phyloP scores from a whole-genome alignment of 345 rosid species.

The Mangifera indica region DNA sequence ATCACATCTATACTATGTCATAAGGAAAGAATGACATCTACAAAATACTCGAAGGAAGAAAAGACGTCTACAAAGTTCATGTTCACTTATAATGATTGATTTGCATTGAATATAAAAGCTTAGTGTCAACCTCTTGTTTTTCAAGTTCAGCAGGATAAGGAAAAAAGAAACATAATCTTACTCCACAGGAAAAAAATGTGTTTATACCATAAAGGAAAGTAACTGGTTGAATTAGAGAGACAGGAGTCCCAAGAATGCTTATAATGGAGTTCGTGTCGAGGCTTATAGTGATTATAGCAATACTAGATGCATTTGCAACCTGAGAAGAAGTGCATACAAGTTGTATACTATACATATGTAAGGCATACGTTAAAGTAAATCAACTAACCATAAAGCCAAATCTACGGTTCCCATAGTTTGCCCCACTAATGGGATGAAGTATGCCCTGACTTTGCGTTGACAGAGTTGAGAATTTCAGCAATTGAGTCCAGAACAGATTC shows the following conservation, averaged over 20 bases:
- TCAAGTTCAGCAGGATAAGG: background rate
- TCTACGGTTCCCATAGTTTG: constrained; percentile 60
- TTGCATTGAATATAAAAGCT: background rate
- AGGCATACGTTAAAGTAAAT: background rate
- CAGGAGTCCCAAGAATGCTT: constrained; percentile 71
- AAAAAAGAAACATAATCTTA: background rate
- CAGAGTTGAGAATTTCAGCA: constrained; percentile 47
- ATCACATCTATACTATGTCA: constrained; percentile 20
- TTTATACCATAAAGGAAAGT: constrained; percentile 79
- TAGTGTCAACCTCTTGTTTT: constrained; percentile 1
- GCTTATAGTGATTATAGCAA: constrained; percentile 56
- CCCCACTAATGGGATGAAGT: constrained; percentile 58
- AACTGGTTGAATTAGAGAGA: constrained; percentile 69
- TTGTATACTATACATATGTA: background rate
- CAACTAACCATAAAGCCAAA: constrained; percentile 73
- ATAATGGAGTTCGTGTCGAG: constrained; percentile 47
- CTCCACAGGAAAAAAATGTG: constrained; percentile 2
- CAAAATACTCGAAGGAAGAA: background rate
- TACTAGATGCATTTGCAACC: constrained; percentile 56
- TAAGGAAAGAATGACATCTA: background rate
- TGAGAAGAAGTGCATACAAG: constrained; percentile 37
- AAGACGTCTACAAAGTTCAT: background rate
- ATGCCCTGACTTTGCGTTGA: constrained; percentile 54
- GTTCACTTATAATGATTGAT: background rate
- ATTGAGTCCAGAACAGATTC: constrained; percentile 73